Conservation (phyloP, 1,284 basidiomycete species). For the Puccinia polysora region DNA sequence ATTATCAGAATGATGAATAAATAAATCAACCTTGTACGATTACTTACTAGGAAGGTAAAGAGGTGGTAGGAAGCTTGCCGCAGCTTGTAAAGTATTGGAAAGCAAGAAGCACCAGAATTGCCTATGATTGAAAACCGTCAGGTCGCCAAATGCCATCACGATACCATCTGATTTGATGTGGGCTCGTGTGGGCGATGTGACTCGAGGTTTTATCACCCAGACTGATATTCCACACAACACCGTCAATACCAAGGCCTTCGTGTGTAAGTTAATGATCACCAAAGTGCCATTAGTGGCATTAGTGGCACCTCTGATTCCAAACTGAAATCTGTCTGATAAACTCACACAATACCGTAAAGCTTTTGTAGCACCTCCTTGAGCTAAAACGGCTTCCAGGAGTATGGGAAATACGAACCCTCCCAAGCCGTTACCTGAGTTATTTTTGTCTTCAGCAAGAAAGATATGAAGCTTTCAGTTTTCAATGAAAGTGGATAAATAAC, state of each 20-base stretch:
- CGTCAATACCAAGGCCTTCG: conserved; percentile 13
- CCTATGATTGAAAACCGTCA: conserved; percentile 16
- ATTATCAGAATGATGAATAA: neutral
- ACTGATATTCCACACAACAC: conserved; percentile 9
- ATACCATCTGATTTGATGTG: neutral
- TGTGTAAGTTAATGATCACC: neutral
- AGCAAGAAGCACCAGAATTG: conserved; percentile 35
- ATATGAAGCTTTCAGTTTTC: neutral
- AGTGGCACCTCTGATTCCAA: too few relatives aligned
- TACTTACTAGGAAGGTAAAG: conserved; percentile 43
- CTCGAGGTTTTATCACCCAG: conserved; percentile 22
- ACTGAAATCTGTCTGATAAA: too few relatives aligned
- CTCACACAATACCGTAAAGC: conserved; percentile 28
- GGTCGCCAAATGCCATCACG: conserved; percentile 20
- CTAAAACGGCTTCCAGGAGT: conserved; percentile 16
- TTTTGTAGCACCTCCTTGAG: conserved; percentile 10
- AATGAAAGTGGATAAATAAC: neutral
- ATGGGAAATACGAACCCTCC: conserved; percentile 38
- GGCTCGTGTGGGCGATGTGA: neutral
- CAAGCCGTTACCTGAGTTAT: conserved; percentile 27
- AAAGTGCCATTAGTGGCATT: too few relatives aligned
- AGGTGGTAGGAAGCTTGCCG: conserved; percentile 31
- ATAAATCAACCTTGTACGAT: too few relatives aligned
- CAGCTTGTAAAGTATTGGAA: conserved; percentile 33
- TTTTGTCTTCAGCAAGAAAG: neutral